Conservation (phyloP, 768 basidiomycete genomes). For the Asterophora parasitica region DNA sequence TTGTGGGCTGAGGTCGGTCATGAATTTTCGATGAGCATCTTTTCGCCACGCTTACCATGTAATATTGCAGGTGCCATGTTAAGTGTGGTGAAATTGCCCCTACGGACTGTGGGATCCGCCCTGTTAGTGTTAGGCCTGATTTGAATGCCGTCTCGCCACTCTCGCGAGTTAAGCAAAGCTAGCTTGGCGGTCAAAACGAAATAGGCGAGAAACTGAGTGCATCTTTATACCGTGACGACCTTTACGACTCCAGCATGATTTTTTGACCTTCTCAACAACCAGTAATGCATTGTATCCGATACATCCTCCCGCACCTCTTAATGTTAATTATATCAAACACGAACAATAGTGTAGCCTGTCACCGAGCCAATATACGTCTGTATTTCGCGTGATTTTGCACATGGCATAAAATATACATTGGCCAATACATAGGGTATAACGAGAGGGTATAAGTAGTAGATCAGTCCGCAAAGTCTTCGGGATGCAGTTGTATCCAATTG, state of each 20-base stretch:
- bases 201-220: slow-evolving; percentile 14
- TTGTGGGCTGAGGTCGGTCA: slow-evolving; percentile 64
- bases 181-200: slow-evolving; percentile 26
- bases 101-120: slow-evolving; percentile 67
- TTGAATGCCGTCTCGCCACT: slow-evolving; percentile 31
- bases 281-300: neutral
- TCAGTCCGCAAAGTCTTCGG: slow-evolving; percentile 17
- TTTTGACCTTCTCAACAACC: neutral
- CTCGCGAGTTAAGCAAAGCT: slow-evolving; percentile 36
- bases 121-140: slow-evolving; percentile 25
- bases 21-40: slow-evolving; percentile 7
- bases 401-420: too few relatives aligned
- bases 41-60: slow-evolving; percentile 7
- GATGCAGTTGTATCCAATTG: slow-evolving; percentile 17
- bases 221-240: neutral
- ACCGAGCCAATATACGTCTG: neutral
- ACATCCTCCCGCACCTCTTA: neutral
- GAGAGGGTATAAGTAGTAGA: neutral
- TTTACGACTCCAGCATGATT: neutral
- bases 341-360: neutral
- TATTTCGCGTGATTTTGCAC: too few relatives aligned
- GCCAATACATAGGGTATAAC: neutral
- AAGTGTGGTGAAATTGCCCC: slow-evolving; percentile 86
- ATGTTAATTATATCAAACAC: slow-evolving; percentile 1
- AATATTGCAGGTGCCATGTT: slow-evolving; percentile 59